A percentile compares a stretch with the other conserved stretches of the same genome.
These are phyloP conservation scores for Babjeviella inositovora DNA, from an alignment of 805 yeast genomes.

Conservation along the genomic window DNA sequence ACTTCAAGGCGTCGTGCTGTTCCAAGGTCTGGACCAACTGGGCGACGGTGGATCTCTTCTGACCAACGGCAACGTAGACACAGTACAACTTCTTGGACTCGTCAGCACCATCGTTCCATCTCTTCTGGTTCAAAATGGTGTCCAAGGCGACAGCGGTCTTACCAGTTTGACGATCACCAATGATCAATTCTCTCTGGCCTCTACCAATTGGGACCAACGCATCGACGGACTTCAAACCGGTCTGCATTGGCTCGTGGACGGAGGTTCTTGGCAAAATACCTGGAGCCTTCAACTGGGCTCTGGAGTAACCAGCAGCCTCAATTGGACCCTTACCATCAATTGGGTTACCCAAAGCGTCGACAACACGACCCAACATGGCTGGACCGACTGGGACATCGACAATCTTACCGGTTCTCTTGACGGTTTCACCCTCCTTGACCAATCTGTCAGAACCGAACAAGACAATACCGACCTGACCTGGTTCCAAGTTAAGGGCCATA, in stretches of 20 bases:
- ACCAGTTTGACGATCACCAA: slow-evolving; percentile 99
- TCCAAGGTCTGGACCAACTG: slow-evolving; percentile 98
- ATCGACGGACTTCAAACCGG: slow-evolving; percentile 98
- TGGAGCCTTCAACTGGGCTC: slow-evolving; percentile 99
- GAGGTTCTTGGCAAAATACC: slow-evolving; percentile 99
- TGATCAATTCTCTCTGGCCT: slow-evolving; percentile 99
- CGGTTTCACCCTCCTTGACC: slow-evolving; percentile 99
- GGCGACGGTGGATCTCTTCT: slow-evolving; percentile 99
- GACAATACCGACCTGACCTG: slow-evolving; percentile 99
- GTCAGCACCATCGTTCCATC: slow-evolving; percentile 92
- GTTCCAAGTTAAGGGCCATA: slow-evolving; percentile 99
- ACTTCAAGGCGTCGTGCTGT: slow-evolving; percentile 95
- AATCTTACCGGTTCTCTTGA: slow-evolving; percentile 98
- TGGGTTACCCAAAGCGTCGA: slow-evolving; percentile 98
- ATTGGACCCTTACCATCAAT: slow-evolving; percentile 99
- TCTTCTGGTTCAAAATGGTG: slow-evolving; percentile 97
- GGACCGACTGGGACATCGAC: slow-evolving; percentile 99
- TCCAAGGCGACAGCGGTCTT: slow-evolving; percentile 98
- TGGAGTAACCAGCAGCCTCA: slow-evolving; percentile 64
- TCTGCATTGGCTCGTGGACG: slow-evolving; percentile 98
- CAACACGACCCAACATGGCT: slow-evolving; percentile 95
- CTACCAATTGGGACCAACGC: slow-evolving; percentile 99
- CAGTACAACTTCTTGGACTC: slow-evolving; percentile 98
- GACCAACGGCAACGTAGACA: slow-evolving; percentile 99
- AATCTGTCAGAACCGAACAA: slow-evolving; percentile 97